Evolutionary conservation across 495 filamentous ascomycete genomes (phyloP).

Genomic region (Neurospora africana): DNA sequence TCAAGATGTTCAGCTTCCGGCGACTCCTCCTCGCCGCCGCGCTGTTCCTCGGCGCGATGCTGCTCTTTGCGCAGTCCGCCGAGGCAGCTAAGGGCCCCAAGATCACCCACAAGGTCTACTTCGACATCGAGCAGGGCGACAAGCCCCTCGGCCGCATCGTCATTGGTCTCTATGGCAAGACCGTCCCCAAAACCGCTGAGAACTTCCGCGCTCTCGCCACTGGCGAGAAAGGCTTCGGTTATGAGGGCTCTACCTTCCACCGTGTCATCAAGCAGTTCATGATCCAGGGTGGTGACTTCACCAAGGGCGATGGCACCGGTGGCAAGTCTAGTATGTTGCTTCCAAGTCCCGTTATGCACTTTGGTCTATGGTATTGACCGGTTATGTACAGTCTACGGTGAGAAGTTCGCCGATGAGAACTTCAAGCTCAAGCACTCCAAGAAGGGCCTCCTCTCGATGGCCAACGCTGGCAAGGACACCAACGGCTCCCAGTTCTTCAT

Average conservation of each 20-base stretch:
- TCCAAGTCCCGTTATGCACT: neutral
- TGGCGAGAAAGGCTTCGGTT: conserved; percentile 94
- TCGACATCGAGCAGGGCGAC: conserved; percentile 88
- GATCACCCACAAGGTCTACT: conserved; percentile 96
- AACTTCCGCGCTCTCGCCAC: conserved; percentile 97
- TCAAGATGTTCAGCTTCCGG: conserved; percentile 46
- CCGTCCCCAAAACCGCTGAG: conserved; percentile 92
- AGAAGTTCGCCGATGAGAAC: conserved; percentile 96
- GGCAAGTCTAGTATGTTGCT: conserved; percentile 69
- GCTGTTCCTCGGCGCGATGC: conserved; percentile 60
- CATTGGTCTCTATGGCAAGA: conserved; percentile 95
- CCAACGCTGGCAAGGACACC: conserved; percentile 94
- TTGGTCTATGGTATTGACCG: conserved; percentile 1
- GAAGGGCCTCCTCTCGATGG: conserved; percentile 67
- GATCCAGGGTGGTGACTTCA: conserved; percentile 99
- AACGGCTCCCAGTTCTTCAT: conserved; percentile 99
- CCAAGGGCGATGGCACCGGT: conserved; percentile 87
- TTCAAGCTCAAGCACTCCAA: conserved; percentile 89
- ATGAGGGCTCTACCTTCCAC: conserved; percentile 93
- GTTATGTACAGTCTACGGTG: conserved; percentile 60
- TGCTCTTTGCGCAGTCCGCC: conserved; percentile 58
- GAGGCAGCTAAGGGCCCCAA: conserved; percentile 82
- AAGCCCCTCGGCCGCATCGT: conserved; percentile 77
- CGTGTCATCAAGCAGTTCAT: conserved; percentile 98
- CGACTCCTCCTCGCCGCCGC: conserved; percentile 54